Percentiles rank a stretch among this genome's conserved stretches.
These are phyloP conservation scores for Mollisia scopiformis DNA, from an alignment of 2,329 filamentous ascomycete genomes.

Conservation along the genomic window DNA sequence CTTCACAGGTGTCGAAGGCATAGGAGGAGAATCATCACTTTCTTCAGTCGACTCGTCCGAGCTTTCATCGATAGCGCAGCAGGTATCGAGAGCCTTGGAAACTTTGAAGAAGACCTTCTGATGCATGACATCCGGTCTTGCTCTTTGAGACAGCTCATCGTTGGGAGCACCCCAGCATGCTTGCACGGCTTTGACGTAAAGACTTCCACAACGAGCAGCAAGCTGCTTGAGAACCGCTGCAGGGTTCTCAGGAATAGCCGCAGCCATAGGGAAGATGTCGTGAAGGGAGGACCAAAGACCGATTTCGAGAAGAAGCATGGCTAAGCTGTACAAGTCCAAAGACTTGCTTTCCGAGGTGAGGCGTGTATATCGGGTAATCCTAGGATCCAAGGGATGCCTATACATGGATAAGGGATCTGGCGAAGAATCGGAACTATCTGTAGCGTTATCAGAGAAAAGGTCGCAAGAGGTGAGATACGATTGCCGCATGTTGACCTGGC, in stretches of 20 bases:
- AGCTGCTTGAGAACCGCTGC: constrained; percentile 32
- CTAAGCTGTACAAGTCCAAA: constrained; percentile 73
- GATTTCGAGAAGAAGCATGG: constrained; percentile 73
- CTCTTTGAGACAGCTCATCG: constrained; percentile 53
- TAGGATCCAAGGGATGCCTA: constrained; percentile 68
- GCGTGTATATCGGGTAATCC: constrained; percentile 51
- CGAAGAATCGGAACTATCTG: constrained; percentile 26
- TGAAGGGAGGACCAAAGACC: constrained; percentile 72
- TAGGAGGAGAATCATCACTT: constrained; percentile 48
- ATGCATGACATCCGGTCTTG: constrained; percentile 54
- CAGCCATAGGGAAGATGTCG: constrained; percentile 33
- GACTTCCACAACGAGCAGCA: constrained; percentile 64
- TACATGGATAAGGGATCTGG: constrained; percentile 41
- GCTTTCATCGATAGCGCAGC: constrained; percentile 62
- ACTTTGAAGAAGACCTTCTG: constrained; percentile 59
- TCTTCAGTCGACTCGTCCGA: constrained; percentile 56
- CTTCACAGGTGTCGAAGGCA: constrained; percentile 23
- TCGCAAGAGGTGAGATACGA: constrained; percentile 77
- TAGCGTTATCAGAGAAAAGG: constrained; percentile 59
- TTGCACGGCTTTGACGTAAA: constrained; percentile 76
- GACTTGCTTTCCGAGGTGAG: constrained; percentile 59
- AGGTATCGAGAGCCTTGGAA: constrained; percentile 55
- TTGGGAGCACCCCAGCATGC: constrained; percentile 74
- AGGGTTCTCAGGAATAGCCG: constrained; percentile 31
- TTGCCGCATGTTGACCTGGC: constrained; percentile 61